Conservation (phyloP, 768 basidiomycete species). For the Boletus eberwhitei region DNA sequence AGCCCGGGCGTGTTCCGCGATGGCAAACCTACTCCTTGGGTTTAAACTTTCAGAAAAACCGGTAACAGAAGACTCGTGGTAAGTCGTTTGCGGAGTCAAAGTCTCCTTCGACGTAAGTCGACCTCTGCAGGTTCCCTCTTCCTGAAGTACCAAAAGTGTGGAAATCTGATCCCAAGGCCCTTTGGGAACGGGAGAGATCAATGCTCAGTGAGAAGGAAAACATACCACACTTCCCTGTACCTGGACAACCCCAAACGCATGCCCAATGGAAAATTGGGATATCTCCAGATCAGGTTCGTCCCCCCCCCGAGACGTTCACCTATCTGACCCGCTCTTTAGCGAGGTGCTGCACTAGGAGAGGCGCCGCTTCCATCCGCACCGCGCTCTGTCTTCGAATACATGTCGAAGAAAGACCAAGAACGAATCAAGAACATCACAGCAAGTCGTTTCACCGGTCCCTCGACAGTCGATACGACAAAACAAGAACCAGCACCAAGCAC, state of each 20-base stretch:
- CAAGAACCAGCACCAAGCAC: slow-evolving; percentile 13
- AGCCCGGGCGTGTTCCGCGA: slow-evolving; percentile 56
- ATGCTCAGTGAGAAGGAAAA: slow-evolving; percentile 46
- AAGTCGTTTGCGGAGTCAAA: slow-evolving; percentile 22
- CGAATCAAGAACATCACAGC: slow-evolving; percentile 64
- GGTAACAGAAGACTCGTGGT: slow-evolving; percentile 70
- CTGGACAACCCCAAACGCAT: slow-evolving; percentile 33
- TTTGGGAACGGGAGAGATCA: slow-evolving; percentile 58
- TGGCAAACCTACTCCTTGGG: slow-evolving; percentile 70
- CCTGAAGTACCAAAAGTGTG: slow-evolving; percentile 82
- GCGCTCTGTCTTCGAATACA: slow-evolving; percentile 89
- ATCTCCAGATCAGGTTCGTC: slow-evolving; percentile 69
- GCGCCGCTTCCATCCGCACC: slow-evolving; percentile 63
- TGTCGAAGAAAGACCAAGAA: slow-evolving; percentile 89
- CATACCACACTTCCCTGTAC: slow-evolving; percentile 16
- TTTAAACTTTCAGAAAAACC: slow-evolving; percentile 71
- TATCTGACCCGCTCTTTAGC: slow-evolving; percentile 42
- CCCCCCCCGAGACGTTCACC: neutral
- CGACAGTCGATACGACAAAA: slow-evolving; percentile 26
- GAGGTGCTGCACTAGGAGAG: slow-evolving; percentile 83
- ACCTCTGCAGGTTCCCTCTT: slow-evolving; percentile 65
- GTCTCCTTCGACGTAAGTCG: slow-evolving; percentile 15
- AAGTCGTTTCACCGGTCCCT: slow-evolving; percentile 21
- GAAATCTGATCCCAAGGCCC: slow-evolving; percentile 77
- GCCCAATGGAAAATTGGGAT: slow-evolving; percentile 56